Evolutionary conservation across 495 filamentous ascomycete genomes (phyloP), one percentile per base, ranked within the genome.

Genomic region (Hypoxylon fragiforme): DNA sequence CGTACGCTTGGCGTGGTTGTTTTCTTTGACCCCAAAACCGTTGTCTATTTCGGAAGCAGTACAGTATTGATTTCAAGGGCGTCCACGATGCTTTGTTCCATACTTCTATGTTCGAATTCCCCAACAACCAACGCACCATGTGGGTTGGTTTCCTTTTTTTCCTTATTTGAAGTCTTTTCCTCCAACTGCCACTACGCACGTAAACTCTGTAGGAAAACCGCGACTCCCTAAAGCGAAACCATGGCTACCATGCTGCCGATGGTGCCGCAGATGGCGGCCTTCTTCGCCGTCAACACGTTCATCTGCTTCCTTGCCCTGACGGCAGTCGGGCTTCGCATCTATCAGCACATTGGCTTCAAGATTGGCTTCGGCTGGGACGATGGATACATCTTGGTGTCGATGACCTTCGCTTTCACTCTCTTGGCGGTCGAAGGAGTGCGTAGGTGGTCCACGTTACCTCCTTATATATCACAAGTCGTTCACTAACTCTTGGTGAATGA

Each of bases 321-420:
- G 1, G 5, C 34, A 2, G 49, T 44, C 15, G 31, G 19, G 9
- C 14, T 53, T 7, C 49, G 49, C 16, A 7, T 53, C 7, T 44
- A 42, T 15, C 38, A 15, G 14, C 40, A 41, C 14, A 2, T 38
- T 38, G 15, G 7, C 14, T 44, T 22, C 9, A 44, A 21, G 32
- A 41, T 34, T 2, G 49, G 49, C 7, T 26, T 53, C 12, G 49
- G 49, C 16, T 44, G 22, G 20, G 49, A 53, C 18, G 49, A 53
- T 31, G 30, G 19, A 9, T 31, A 44, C 15, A 53, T 34, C 16
- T 1, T 53, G 11, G 21, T 13, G 1, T 44, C 49, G 2, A 44
- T 53, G 32, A 3, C 15, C 1, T 19, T 35, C 13, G 39, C 19
- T 15, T 11, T 53, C 30, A 18, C 13, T 24, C 49, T 53, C 15